Conservation (phyloP, 2,329 filamentous ascomycete genomes). For the Sporothrix globosa region DNA sequence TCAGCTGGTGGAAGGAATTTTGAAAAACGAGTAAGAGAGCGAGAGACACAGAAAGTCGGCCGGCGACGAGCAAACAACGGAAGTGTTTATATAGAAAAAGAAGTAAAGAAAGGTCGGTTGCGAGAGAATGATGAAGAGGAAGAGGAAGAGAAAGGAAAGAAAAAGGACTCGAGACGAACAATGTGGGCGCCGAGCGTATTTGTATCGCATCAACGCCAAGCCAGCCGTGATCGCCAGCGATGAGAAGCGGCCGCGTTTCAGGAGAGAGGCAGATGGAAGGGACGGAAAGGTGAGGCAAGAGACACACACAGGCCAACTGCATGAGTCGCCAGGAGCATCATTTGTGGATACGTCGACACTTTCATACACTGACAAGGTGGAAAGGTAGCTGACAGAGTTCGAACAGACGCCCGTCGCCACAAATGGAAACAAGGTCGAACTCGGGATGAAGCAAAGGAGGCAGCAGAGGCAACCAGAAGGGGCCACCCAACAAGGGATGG, state of each 20-base stretch:
- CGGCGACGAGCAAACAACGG: conserved; percentile 53
- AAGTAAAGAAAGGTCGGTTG: conserved; percentile 26
- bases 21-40: conserved; percentile 36
- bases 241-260: conserved; percentile 34
- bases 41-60: conserved; percentile 50
- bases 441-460: conserved; percentile 24
- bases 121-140: conserved; percentile 27
- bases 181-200: conserved; percentile 23
- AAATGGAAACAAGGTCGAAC: neutral
- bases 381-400: neutral
- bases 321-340: conserved; percentile 14
- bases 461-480: neutral
- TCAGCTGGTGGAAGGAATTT: conserved; percentile 24
- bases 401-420: neutral
- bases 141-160: conserved; percentile 31
- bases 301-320: neutral
- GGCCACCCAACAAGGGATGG: conserved; percentile 9
- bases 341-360: neutral
- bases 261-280: neutral
- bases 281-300: neutral
- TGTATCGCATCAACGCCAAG: conserved; percentile 34
- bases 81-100: conserved; percentile 36
- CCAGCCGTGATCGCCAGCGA: conserved; percentile 30
- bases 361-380: too few species aligned
- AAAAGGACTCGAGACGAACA: conserved; percentile 28